Conservation (phyloP, 805 yeast species). For the Kregervanrija delftensis region DNA sequence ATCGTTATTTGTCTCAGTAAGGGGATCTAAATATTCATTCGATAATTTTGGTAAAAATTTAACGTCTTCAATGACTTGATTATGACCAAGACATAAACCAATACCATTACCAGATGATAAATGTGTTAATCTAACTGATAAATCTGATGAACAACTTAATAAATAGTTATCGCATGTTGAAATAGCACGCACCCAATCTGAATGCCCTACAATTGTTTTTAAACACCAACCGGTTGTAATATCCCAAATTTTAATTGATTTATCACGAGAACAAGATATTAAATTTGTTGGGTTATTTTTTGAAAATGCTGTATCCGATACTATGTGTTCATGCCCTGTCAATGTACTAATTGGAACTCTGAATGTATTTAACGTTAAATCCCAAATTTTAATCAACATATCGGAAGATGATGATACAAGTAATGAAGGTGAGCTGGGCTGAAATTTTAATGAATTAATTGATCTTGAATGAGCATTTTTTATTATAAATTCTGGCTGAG, state of each 20-base stretch:
- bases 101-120: conserved; percentile 59
- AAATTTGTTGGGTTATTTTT: conserved; percentile 37
- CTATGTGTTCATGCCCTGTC: conserved; percentile 83
- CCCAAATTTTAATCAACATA: conserved; percentile 64
- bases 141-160: conserved; percentile 75
- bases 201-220: conserved; percentile 66
- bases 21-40: conserved; percentile 38
- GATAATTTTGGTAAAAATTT: conserved; percentile 54
- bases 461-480: conserved; percentile 68
- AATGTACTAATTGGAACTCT: conserved; percentile 46
- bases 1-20: neutral
- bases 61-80: conserved; percentile 74
- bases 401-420: conserved; percentile 49
- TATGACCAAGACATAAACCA: conserved; percentile 66
- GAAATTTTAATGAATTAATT: conserved; percentile 53
- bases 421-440: conserved; percentile 30
- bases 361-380: conserved; percentile 26
- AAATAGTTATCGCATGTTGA: conserved; percentile 44
- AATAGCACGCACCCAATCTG: conserved; percentile 79
- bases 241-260: conserved; percentile 59
- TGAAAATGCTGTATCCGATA: conserved; percentile 56
- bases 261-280: conserved; percentile 61
- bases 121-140: conserved; percentile 61
- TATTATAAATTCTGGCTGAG: conserved; percentile 54
- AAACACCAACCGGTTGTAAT: conserved; percentile 59